These are phyloP conservation scores for Debaryomyces sp. DNA, from an alignment of 1,139 yeast species.

Conservation along the genomic window DNA sequence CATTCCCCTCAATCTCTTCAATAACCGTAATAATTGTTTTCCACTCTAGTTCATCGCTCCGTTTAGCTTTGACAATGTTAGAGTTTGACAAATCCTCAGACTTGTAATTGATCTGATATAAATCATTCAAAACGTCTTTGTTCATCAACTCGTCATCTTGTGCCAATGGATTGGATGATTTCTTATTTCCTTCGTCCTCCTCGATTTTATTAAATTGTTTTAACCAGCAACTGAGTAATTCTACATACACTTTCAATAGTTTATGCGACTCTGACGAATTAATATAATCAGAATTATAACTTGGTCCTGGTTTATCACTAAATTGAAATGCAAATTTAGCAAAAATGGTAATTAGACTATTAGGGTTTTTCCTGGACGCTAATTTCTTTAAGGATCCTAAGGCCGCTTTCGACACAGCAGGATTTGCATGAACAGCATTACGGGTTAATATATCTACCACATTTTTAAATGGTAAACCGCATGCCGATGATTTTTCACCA, in stretches of 20 bases:
- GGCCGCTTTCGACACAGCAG: conserved; percentile 63
- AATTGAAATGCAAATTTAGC: conserved; percentile 81
- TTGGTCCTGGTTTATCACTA: conserved; percentile 61
- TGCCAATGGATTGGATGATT: conserved; percentile 30
- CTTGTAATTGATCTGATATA: conserved; percentile 46
- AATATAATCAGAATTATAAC: conserved; percentile 56
- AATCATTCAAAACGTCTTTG: conserved; percentile 45
- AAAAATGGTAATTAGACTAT: conserved; percentile 68
- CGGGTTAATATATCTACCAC: conserved; percentile 75
- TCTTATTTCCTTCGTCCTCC: conserved; percentile 21
- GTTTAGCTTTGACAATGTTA: conserved; percentile 28
- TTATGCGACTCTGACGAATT: conserved; percentile 60
- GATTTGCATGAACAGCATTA: conserved; percentile 71
- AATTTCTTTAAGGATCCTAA: conserved; percentile 62
- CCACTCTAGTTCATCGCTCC: conserved; percentile 73
- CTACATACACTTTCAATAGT: conserved; percentile 72
- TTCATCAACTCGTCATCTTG: conserved; percentile 45
- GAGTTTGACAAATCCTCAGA: conserved; percentile 32
- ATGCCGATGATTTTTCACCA: conserved; percentile 27
- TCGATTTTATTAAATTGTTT: conserved; percentile 50
- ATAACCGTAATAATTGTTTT: conserved; percentile 78
- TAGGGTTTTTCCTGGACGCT: conserved; percentile 72
- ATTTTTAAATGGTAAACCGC: conserved; percentile 58
- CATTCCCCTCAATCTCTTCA: conserved; percentile 96
- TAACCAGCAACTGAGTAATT: conserved; percentile 80